Percentiles rank a stretch among this genome's conserved stretches.
Conservation (phyloP, 2,329 filamentous ascomycete genomes). For the Penicillium sp. region DNA sequence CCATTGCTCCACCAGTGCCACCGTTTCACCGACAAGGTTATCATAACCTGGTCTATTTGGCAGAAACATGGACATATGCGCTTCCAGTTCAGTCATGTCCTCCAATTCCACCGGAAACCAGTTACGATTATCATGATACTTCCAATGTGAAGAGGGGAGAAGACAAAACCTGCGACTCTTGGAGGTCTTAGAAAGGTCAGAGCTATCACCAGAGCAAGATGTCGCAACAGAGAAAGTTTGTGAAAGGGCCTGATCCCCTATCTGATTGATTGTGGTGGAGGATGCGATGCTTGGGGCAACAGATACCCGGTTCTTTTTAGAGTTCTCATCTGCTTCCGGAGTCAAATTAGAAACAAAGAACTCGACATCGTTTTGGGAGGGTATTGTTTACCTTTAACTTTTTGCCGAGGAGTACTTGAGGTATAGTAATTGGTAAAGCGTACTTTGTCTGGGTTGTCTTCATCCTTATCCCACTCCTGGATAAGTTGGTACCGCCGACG, state of each 20-base stretch:
- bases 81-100: slow-evolving; percentile 79
- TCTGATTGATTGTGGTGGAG: neutral
- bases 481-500: slow-evolving; percentile 69
- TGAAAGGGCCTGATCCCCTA: slow-evolving; percentile 1
- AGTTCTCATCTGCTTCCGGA: neutral
- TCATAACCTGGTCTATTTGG: slow-evolving; percentile 69
- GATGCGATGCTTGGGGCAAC: neutral
- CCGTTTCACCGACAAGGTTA: slow-evolving; percentile 72
- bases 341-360: slow-evolving; percentile 9
- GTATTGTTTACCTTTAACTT: slow-evolving; percentile 34
- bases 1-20: slow-evolving; percentile 67
- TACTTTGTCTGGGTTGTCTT: slow-evolving; percentile 50
- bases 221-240: slow-evolving; percentile 10
- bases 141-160: slow-evolving; percentile 59
- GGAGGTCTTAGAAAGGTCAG: slow-evolving; percentile 35
- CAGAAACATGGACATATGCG: slow-evolving; percentile 81
- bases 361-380: slow-evolving; percentile 27
- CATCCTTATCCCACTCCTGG: slow-evolving; percentile 69
- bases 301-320: neutral
- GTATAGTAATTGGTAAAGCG: slow-evolving; percentile 92
- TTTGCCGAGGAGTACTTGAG: slow-evolving; percentile 67
- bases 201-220: slow-evolving; percentile 6
- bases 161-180: slow-evolving; percentile 78
- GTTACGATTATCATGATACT: slow-evolving; percentile 62
- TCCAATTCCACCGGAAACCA: slow-evolving; percentile 83